Evolutionary conservation across 257 asterid genomes (phyloP).

Genomic region (Fraxinus excelsior): DNA sequence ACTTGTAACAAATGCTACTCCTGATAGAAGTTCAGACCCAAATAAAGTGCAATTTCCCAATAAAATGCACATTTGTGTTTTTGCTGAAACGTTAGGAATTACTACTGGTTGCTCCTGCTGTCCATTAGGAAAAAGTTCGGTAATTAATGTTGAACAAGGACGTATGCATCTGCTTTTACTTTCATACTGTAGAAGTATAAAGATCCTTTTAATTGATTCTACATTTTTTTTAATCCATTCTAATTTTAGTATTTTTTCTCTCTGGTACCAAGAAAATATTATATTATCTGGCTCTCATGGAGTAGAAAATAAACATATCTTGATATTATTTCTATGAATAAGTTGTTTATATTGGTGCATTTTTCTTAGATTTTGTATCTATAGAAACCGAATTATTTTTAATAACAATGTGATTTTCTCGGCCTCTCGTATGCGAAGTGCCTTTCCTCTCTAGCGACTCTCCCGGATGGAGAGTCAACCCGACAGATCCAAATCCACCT

Average conservation of each 20-base stretch:
- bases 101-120: slow-evolving; percentile 20
- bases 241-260: neutral
- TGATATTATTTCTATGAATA: neutral
- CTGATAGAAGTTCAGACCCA: too few species aligned
- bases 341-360: slow-evolving; percentile 1
- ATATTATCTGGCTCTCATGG: slow-evolving; percentile 5
- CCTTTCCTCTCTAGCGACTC: too few species aligned
- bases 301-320: neutral
- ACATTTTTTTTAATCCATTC: neutral
- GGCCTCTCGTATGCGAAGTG: too few species aligned
- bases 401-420: neutral
- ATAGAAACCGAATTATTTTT: neutral
- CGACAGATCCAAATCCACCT: too few species aligned
- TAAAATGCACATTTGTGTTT: too few species aligned
- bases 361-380: neutral
- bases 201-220: neutral
- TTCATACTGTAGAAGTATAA: neutral
- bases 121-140: neutral
- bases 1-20: slow-evolving; percentile 2
- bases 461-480: too few species aligned
- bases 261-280: neutral
- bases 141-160: too few species aligned
- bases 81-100: neutral
- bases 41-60: too few species aligned
- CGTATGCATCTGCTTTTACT: neutral